Evolutionary conservation across 306 rosid genomes (phyloP).

Genomic region (Vicia faba): DNA sequence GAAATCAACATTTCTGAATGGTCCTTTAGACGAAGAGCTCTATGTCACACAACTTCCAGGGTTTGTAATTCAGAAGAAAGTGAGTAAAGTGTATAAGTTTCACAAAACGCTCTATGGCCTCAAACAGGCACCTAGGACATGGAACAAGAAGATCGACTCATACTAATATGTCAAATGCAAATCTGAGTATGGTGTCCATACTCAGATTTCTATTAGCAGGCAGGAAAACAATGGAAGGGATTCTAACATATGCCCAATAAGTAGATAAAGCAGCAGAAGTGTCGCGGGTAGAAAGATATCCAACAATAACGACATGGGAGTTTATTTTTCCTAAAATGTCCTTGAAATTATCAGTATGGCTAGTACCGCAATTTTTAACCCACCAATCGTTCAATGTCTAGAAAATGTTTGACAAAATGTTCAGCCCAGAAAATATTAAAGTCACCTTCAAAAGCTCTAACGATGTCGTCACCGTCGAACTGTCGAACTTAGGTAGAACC

Average conservation of each 20-base stretch:
- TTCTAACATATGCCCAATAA: slow-evolving; percentile 71
- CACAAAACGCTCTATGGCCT: too few species aligned
- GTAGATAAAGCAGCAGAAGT: slow-evolving; percentile 73
- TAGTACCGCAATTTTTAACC: slow-evolving; percentile 86
- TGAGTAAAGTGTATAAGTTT: too few species aligned
- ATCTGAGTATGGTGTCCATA: too few species aligned
- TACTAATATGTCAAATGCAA: too few species aligned
- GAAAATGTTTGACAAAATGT: slow-evolving; percentile 71
- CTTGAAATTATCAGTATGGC: slow-evolving; percentile 83
- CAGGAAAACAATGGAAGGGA: slow-evolving; percentile 73
- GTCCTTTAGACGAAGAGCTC: too few species aligned
- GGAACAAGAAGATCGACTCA: too few species aligned
- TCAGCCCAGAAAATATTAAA: slow-evolving; percentile 89
- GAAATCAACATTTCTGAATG: too few species aligned
- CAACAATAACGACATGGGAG: slow-evolving; percentile 67
- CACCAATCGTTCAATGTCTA: slow-evolving; percentile 75
- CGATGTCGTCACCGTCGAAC: slow-evolving; percentile 69
- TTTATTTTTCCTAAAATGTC: slow-evolving; percentile 66
- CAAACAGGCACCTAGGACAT: too few species aligned
- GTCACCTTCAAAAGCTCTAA: slow-evolving; percentile 80
- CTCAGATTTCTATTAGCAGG: slow-evolving; percentile 55
- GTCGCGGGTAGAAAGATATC: slow-evolving; percentile 79
- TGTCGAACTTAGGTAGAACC: slow-evolving; percentile 82
- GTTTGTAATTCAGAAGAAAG: too few species aligned
- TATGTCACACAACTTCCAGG: too few species aligned